Percentiles rank a stretch among this genome's conserved stretches.
Evolutionary conservation across 805 yeast species (phyloP).

Genomic region (Sugiyamaella boreocaroliniensis): DNA sequence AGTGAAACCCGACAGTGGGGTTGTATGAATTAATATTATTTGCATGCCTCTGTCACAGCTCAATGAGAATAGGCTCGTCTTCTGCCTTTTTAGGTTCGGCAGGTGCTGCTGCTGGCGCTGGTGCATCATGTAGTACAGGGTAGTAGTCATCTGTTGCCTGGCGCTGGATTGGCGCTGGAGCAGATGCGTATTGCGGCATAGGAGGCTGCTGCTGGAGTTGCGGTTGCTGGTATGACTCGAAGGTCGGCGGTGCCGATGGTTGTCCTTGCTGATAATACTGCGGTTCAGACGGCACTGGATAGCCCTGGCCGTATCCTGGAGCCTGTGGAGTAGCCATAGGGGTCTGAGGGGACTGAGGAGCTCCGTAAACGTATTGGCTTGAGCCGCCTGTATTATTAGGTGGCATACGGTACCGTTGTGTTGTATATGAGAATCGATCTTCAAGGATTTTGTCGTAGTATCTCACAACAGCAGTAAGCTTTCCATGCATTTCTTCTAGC

Average conservation of each 20-base stretch:
- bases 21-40: background rate
- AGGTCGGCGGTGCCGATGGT: background rate
- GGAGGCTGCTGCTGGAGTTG: slow-evolving; percentile 4
- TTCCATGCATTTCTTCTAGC: slow-evolving; percentile 66
- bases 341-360: slow-evolving; percentile 18
- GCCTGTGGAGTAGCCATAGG: background rate
- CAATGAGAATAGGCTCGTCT: slow-evolving; percentile 21
- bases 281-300: background rate
- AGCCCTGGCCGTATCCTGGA: background rate
- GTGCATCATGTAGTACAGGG: background rate
- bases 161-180: background rate
- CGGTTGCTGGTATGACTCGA: slow-evolving; percentile 18
- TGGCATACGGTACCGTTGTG: slow-evolving; percentile 10
- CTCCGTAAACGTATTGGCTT: background rate
- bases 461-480: slow-evolving; percentile 66
- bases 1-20: background rate
- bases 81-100: slow-evolving; percentile 10
- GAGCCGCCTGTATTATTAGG: slow-evolving; percentile 15
- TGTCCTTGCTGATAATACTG: background rate
- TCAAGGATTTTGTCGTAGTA: slow-evolving; percentile 75
- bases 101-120: background rate
- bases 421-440: slow-evolving; percentile 39
- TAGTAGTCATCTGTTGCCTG: background rate
- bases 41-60: slow-evolving; percentile 11
- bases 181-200: background rate